Evolutionary conservation across 2,329 filamentous ascomycete species (phyloP).

Genomic region (Stagonosporopsis chrysanthemi): DNA sequence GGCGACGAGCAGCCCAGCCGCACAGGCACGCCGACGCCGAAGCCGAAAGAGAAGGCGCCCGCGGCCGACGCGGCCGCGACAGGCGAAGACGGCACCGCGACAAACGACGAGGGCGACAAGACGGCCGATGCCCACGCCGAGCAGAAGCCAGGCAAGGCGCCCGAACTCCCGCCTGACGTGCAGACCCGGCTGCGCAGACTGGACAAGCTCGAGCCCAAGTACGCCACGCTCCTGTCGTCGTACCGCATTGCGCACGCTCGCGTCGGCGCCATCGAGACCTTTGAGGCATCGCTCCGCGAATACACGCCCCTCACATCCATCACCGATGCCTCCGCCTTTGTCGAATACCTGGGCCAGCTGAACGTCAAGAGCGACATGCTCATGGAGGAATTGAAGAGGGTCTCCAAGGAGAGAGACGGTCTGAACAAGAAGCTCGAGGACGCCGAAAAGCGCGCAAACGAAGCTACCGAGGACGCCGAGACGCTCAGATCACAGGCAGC

Average conservation of each 20-base stretch:
- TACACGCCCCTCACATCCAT: conserved; percentile 92
- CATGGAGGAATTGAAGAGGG: conserved; percentile 88
- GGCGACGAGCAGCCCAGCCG: conserved; percentile 72
- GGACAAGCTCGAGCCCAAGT: conserved; percentile 88
- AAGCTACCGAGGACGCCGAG: conserved; percentile 70
- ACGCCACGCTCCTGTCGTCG: conserved; percentile 66
- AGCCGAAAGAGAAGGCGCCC: conserved; percentile 53
- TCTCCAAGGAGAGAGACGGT: conserved; percentile 81
- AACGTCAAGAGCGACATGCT: conserved; percentile 90
- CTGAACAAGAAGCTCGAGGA: conserved; percentile 79
- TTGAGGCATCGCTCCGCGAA: conserved; percentile 89
- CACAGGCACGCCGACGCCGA: conserved; percentile 66
- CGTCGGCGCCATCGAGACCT: conserved; percentile 87
- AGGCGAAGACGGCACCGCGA: conserved; percentile 35
- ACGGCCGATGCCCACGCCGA: conserved; percentile 31
- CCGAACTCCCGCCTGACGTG: conserved; percentile 76
- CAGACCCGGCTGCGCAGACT: conserved; percentile 79
- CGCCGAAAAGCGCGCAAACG: conserved; percentile 67
- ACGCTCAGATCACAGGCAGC: conserved; percentile 54
- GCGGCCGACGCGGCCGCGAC: conserved; percentile 27
- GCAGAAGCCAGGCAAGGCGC: conserved; percentile 40
- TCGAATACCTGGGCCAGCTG: conserved; percentile 89
- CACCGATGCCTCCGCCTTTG: conserved; percentile 79
- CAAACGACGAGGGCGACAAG: conserved; percentile 45
- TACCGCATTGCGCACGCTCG: conserved; percentile 91